A percentile compares a stretch with the other conserved stretches of the same genome.
Evolutionary conservation across 441 rosid species (phyloP).

Genomic region (Syzygium malaccense): DNA sequence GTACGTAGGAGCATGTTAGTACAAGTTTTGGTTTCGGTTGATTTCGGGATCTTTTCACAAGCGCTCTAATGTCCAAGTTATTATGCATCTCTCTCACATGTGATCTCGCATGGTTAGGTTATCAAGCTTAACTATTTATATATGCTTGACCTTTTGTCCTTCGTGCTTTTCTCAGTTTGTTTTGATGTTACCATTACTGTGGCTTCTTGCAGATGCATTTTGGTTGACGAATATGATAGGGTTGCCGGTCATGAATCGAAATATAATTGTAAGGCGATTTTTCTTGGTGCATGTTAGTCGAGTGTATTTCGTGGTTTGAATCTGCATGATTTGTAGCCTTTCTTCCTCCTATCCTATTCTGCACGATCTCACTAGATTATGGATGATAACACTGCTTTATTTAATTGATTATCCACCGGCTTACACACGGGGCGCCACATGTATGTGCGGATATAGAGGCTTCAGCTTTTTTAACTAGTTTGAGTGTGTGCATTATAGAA

Average conservation of each 20-base stretch:
- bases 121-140: not conserved
- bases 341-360: not conserved
- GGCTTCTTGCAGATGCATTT: conserved; percentile 67
- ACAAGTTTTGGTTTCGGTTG: not conserved
- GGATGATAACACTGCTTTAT: not conserved
- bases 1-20: not conserved
- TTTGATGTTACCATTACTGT: not conserved
- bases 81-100: not conserved
- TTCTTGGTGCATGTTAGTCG: not conserved
- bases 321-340: not conserved
- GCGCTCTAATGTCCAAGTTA: not conserved
- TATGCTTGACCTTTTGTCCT: not conserved
- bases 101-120: not conserved
- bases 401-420: not conserved
- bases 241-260: conserved; percentile 88
- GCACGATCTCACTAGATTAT: not conserved
- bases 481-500: not conserved
- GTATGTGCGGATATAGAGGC: not conserved
- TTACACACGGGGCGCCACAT: not conserved
- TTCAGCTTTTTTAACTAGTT: not conserved
- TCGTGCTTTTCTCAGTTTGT: not conserved
- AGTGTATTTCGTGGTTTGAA: not conserved
- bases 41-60: not conserved
- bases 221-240: conserved; percentile 77
- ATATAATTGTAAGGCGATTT: conserved; percentile 62